These are phyloP conservation scores for Podospora appendiculata DNA, from an alignment of 495 filamentous ascomycete genomes.

Conservation along the genomic window DNA sequence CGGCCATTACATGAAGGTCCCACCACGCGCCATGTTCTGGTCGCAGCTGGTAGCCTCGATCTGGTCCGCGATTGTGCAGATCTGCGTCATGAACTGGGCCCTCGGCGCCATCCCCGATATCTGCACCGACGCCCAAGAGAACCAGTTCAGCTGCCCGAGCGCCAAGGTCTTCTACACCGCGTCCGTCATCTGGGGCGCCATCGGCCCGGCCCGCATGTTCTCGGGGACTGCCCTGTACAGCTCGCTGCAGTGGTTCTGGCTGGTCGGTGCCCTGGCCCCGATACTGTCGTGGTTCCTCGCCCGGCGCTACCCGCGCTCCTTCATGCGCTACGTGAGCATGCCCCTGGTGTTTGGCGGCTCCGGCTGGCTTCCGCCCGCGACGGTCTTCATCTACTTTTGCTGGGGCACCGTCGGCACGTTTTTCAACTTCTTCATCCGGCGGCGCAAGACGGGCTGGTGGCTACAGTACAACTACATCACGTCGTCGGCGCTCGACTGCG, in stretches of 20 bases:
- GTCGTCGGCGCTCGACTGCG: constrained; percentile 63
- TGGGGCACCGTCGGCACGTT: constrained; percentile 62
- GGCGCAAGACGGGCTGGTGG: constrained; percentile 63
- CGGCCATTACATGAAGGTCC: constrained; percentile 67
- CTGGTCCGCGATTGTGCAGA: constrained; percentile 57
- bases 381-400: constrained; percentile 56
- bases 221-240: constrained; percentile 55
- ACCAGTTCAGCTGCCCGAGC: constrained; percentile 56
- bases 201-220: constrained; percentile 50
- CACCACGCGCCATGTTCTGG: constrained; percentile 57
- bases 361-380: constrained; percentile 55
- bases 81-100: constrained; percentile 60
- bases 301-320: constrained; percentile 48
- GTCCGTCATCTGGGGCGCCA: constrained; percentile 43
- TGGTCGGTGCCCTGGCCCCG: constrained; percentile 53
- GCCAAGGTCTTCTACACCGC: constrained; percentile 60
- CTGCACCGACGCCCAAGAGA: constrained; percentile 47
- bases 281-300: constrained; percentile 54
- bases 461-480: constrained; percentile 73
- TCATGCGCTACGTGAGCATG: constrained; percentile 53
- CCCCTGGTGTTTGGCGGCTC: constrained; percentile 62
- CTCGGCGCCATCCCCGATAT: constrained; percentile 52
- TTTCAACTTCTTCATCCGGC: constrained; percentile 59
- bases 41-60: constrained; percentile 58
- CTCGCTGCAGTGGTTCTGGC: constrained; percentile 60